Base-by-base conservation (phyloP, 176 grass and related monocot genomes). In the Carex pumila region DNA sequence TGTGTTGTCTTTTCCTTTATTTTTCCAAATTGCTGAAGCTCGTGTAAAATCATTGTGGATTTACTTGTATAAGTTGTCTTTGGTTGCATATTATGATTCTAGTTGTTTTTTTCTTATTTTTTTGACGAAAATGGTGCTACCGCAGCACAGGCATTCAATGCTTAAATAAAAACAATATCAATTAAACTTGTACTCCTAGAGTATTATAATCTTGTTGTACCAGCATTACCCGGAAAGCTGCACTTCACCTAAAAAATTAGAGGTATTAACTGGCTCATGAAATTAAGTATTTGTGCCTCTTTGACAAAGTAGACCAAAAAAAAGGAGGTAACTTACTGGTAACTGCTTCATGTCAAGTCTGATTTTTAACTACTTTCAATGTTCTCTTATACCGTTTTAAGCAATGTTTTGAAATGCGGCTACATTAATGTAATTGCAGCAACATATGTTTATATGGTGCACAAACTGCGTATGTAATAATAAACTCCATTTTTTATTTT, bases 61-160 rank as follows among this genome's bases (percentile, higher is more conserved):
- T 30, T 73, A 73, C 47, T 54, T 75, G 71, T 54, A 54, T 8
- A 54, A 75, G 53, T 75, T 75, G 22, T 75, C 71, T 31, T 73
- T 75, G 18, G 47, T 14, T 75, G 45, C 47, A 30, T 75, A 75
- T 19, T 60, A 54, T 55, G 30, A 12, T 54, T 30, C 15, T 7
- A 18, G 19, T 29, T 75, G 21, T 31, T 75, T 12, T 75, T 54
- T 50, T 50, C 47, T 47, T 50, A 50, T 50, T 15, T 29, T 14
- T 14, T 30, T 19, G 1, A 75, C 5, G 21, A 75, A 34, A 15
- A 30, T 7, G 47, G 71, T 75, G 53, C 14, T 19, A 14, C 47
- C 25, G 25, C 25, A 25, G 25, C 21, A 0, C 43, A 14, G 19
- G 19, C 11, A 30, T 29, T 1, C 71, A 15, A 75, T 53, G n/a